Conservation (phyloP, 306 rosid genomes). For the Boehmeria nivea region DNA sequence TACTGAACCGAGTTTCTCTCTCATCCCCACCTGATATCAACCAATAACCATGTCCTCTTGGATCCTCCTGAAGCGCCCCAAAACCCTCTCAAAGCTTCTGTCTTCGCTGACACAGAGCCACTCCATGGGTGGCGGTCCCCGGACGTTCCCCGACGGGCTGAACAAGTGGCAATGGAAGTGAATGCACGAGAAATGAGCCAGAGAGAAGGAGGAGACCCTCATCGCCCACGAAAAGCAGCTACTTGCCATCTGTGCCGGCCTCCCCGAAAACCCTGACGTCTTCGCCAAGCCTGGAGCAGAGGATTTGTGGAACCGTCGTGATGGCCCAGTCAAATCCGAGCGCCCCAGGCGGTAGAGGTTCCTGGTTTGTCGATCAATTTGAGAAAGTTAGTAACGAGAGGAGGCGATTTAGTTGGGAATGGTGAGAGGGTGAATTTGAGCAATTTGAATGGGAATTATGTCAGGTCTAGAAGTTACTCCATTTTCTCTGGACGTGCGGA, state of each 20-base stretch:
- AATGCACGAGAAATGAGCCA: slow-evolving; percentile 88
- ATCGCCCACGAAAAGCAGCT: slow-evolving; percentile 76
- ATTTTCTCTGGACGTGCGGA: slow-evolving; percentile 23
- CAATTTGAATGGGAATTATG: slow-evolving; percentile 8
- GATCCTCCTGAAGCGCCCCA: slow-evolving; percentile 34
- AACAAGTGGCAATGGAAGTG: slow-evolving; percentile 98
- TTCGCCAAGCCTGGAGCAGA: slow-evolving; percentile 29
- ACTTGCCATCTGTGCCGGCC: slow-evolving; percentile 64
- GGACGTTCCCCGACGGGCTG: slow-evolving; percentile 84
- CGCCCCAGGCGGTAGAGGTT: slow-evolving; percentile 2
- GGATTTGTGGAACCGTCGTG: too few species aligned
- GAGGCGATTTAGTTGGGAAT: slow-evolving; percentile 11
- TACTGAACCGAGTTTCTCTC: background rate
- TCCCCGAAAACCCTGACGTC: slow-evolving; percentile 36
- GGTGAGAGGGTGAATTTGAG: slow-evolving; percentile 10
- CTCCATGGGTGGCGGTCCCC: slow-evolving; percentile 91
- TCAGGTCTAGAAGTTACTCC: slow-evolving; percentile 46
- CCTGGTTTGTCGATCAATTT: slow-evolving; percentile 28
- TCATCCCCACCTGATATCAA: too few species aligned
- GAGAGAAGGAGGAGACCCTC: slow-evolving; percentile 60
- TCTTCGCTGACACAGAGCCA: slow-evolving; percentile 34
- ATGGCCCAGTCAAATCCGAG: slow-evolving; percentile 68
- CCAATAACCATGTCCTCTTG: slow-evolving; percentile 46
- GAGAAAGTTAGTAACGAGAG: slow-evolving; percentile 25
- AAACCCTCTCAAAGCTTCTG: slow-evolving; percentile 29